Conservation (phyloP, 1,139 yeast genomes). For the Scheffersomyces quercinus region DNA sequence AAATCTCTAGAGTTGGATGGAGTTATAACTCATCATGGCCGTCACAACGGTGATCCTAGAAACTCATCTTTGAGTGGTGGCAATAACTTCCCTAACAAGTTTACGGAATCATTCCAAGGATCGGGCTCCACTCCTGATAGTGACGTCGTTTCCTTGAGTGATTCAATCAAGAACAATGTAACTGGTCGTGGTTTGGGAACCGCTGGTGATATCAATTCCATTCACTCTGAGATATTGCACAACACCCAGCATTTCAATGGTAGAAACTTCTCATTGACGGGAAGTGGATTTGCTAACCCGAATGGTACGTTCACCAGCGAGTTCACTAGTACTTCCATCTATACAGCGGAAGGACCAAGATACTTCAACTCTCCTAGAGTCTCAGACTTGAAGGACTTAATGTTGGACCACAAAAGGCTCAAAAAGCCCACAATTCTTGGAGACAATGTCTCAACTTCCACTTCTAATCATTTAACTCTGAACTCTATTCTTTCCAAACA, state of each 20-base stretch:
- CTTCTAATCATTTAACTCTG: slow-evolving; percentile 15
- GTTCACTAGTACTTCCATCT: slow-evolving; percentile 24
- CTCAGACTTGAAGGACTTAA: slow-evolving; percentile 46
- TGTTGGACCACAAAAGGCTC: slow-evolving; percentile 20
- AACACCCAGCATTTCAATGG: slow-evolving; percentile 11
- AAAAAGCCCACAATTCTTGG: slow-evolving; percentile 10
- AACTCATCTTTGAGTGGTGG: slow-evolving; percentile 3
- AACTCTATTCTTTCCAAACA: slow-evolving; percentile 37
- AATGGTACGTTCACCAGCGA: slow-evolving; percentile 8
- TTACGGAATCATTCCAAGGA: background rate
- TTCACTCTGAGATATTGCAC: slow-evolving; percentile 38
- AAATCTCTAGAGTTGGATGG: slow-evolving; percentile 25
- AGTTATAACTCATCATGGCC: background rate
- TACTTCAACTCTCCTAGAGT: slow-evolving; percentile 38
- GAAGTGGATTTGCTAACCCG: slow-evolving; percentile 1
- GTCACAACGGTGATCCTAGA: slow-evolving; percentile 2
- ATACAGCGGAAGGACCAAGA: slow-evolving; percentile 8
- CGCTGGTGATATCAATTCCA: slow-evolving; percentile 43
- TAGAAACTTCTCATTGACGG: slow-evolving; percentile 4
- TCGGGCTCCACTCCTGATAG: background rate
- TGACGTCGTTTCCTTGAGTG: background rate
- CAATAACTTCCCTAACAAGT: background rate
- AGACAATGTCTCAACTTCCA: slow-evolving; percentile 11
- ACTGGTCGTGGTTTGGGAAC: slow-evolving; percentile 40
- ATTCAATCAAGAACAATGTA: background rate